Evolutionary conservation across 805 yeast genomes (phyloP).

Genomic region (Komagataella pseudopastoris): DNA sequence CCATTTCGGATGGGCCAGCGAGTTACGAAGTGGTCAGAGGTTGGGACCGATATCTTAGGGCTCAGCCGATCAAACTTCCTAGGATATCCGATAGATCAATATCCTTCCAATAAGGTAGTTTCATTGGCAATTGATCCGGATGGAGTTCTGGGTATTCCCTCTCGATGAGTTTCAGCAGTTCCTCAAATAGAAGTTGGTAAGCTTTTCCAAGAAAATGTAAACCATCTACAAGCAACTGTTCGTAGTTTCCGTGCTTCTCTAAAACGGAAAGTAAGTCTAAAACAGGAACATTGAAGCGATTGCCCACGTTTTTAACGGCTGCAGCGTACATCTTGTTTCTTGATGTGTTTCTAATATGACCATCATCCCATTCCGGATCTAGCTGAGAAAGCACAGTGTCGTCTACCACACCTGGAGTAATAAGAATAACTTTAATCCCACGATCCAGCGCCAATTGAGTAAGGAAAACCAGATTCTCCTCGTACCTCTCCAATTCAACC

Average conservation of each 20-base stretch:
- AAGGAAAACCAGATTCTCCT: slow-evolving; percentile 31
- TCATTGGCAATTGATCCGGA: slow-evolving; percentile 5
- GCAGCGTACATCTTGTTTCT: slow-evolving; percentile 35
- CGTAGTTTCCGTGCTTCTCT: slow-evolving; percentile 16
- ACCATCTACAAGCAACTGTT: slow-evolving; percentile 25
- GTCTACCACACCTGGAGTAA: slow-evolving; percentile 53
- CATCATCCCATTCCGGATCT: slow-evolving; percentile 19
- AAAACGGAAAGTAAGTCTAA: slow-evolving; percentile 40
- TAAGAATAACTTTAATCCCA: slow-evolving; percentile 37
- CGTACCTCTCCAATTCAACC: slow-evolving; percentile 32
- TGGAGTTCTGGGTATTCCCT: slow-evolving; percentile 20
- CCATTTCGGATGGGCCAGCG: not conserved
- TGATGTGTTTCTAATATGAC: slow-evolving; percentile 31
- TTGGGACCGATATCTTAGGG: not conserved
- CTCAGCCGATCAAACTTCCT: not conserved
- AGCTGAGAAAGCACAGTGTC: slow-evolving; percentile 22
- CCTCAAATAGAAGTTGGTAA: slow-evolving; percentile 23
- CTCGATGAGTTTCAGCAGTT: slow-evolving; percentile 17
- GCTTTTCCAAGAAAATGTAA: slow-evolving; percentile 27
- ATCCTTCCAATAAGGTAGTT: slow-evolving; percentile 12
- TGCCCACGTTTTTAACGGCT: slow-evolving; percentile 32
- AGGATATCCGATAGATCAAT: slow-evolving; percentile 1
- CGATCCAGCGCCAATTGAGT: slow-evolving; percentile 23
- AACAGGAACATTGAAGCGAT: slow-evolving; percentile 34
- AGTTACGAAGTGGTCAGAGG: no score